These are phyloP conservation scores for Carex parvula DNA, from an alignment of 176 grass and related monocot genomes.

Conservation along the genomic window DNA sequence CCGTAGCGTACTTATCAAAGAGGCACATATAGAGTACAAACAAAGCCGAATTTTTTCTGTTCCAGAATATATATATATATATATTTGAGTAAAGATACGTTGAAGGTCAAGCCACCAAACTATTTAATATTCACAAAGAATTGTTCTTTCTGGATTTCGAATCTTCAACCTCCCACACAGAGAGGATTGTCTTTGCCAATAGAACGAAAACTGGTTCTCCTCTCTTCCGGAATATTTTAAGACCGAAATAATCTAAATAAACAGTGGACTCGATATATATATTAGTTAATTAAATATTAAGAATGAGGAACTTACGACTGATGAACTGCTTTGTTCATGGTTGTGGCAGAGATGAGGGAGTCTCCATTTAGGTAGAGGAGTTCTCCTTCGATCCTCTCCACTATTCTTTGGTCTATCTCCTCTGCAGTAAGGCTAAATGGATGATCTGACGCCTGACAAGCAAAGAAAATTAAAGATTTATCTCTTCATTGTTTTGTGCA, in stretches of 20 bases:
- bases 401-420: constrained; percentile 55
- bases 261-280: background rate
- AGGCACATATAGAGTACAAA: too few species aligned
- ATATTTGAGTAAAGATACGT: too few species aligned
- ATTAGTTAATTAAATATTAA: background rate
- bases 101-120: too few species aligned
- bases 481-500: background rate
- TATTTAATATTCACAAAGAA: too few species aligned
- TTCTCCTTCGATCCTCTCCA: constrained; percentile 41
- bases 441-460: constrained; percentile 60
- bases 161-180: too few species aligned
- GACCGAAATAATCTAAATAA: background rate
- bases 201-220: too few species aligned
- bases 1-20: too few species aligned
- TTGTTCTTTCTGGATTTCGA: too few species aligned
- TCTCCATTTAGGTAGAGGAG: constrained; percentile 64
- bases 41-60: too few species aligned
- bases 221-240: too few species aligned
- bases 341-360: constrained; percentile 58
- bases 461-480: background rate
- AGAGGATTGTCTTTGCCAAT: too few species aligned
- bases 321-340: constrained; percentile 64
- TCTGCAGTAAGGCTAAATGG: constrained; percentile 48
- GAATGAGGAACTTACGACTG: constrained; percentile 39
- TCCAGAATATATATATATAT: too few species aligned